phyloP scores from a whole-genome alignment of 2,329 filamentous ascomycete genomes.

The Teratosphaeria viscida region DNA sequence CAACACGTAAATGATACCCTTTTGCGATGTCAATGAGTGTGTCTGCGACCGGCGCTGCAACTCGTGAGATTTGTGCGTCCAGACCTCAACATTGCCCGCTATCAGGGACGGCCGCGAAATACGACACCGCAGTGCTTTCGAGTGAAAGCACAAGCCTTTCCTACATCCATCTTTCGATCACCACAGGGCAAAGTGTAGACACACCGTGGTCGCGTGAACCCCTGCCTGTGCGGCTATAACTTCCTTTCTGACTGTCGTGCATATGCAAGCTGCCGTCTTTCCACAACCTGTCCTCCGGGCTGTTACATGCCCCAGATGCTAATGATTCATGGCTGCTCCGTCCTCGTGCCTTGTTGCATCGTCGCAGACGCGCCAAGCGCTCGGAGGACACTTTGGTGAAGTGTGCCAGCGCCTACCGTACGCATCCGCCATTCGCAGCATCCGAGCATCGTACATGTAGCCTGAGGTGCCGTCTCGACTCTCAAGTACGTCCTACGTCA shows the following conservation, averaged over 20 bases:
- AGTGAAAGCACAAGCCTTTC: not conserved
- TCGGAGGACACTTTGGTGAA: no score
- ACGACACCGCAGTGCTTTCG: not conserved
- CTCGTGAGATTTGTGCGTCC: not conserved
- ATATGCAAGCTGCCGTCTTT: not conserved
- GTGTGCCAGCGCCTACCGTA: no score
- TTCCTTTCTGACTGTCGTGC: not conserved
- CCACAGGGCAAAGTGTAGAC: not conserved
- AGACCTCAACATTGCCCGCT: no score
- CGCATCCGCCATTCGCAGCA: no score
- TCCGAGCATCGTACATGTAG: no score
- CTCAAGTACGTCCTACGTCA: not conserved
- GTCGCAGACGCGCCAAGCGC: not conserved
- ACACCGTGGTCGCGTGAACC: not conserved
- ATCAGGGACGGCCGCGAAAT: not conserved
- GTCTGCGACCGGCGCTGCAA: not conserved
- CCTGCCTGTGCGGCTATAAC: not conserved
- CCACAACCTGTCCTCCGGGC: not conserved
- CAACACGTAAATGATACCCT: constrained; percentile 2
- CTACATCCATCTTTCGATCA: not conserved
- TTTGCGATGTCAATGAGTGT: constrained; percentile 1
- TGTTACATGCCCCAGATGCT: not conserved
- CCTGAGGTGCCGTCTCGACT: no score
- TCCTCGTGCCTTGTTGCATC: not conserved
- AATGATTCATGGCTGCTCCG: not conserved